Evolutionary conservation across 768 basidiomycete genomes (phyloP).

Genomic region (Lactarius vividus): DNA sequence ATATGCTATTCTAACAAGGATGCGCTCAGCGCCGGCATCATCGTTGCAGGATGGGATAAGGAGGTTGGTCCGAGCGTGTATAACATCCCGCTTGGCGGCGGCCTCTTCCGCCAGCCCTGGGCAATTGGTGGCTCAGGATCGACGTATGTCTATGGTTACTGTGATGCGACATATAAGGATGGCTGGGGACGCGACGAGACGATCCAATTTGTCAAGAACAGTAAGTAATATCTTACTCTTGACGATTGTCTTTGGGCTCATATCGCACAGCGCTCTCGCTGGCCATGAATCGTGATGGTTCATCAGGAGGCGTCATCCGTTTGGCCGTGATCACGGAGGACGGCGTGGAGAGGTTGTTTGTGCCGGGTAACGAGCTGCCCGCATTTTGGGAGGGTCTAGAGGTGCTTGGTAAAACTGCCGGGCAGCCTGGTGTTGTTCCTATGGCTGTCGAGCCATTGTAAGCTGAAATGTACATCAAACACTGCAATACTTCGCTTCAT

Average conservation of each 20-base stretch:
- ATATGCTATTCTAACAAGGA: constrained; percentile 96
- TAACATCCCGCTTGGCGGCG: constrained; percentile 96
- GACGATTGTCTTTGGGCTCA: neutral
- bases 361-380: constrained; percentile 87
- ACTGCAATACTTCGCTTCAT: neutral
- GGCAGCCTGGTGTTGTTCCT: constrained; percentile 36
- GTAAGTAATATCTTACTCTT: constrained; percentile 47
- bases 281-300: constrained; percentile 97
- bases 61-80: constrained; percentile 89
- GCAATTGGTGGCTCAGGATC: constrained; percentile 98
- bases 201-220: constrained; percentile 92
- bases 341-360: constrained; percentile 86
- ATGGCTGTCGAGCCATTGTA: constrained; percentile 45
- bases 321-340: constrained; percentile 97
- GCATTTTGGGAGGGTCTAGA: constrained; percentile 87
- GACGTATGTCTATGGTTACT: constrained; percentile 98
- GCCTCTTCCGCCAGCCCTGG: constrained; percentile 97
- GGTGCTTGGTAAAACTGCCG: constrained; percentile 47
- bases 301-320: constrained; percentile 95
- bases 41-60: constrained; percentile 97
- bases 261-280: constrained; percentile 70
- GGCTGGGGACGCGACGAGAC: constrained; percentile 91
- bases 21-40: constrained; percentile 84
- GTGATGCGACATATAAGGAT: constrained; percentile 95
- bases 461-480: constrained; percentile 9